Conservation (phyloP, 768 basidiomycete species). For the Podaxis rugospora region DNA sequence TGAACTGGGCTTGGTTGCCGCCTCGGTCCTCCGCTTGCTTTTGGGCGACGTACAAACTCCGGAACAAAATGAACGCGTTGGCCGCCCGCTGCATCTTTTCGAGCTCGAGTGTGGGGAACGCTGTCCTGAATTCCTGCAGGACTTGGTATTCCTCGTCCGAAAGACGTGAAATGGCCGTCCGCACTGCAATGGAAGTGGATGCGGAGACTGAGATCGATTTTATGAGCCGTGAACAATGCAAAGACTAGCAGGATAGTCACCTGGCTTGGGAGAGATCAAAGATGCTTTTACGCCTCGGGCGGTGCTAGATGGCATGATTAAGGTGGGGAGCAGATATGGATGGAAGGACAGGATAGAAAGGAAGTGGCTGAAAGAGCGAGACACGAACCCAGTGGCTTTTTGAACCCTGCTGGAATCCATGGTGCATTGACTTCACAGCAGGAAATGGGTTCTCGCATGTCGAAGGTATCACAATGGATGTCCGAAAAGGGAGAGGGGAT, state of each 20-base stretch:
- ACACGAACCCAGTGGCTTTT: neutral
- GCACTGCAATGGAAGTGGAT: neutral
- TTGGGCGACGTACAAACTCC: slow-evolving; percentile 23
- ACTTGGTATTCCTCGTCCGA: neutral
- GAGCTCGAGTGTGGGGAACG: neutral
- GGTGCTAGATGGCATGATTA: neutral
- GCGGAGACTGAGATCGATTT: neutral
- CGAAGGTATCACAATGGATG: neutral
- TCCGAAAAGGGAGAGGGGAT: neutral
- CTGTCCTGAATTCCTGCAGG: neutral
- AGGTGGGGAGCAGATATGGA: neutral
- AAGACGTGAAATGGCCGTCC: neutral
- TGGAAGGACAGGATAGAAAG: neutral
- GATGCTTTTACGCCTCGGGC: neutral
- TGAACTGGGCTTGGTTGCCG: slow-evolving; percentile 29
- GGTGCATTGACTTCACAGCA: neutral
- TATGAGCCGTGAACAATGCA: neutral
- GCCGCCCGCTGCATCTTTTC: neutral
- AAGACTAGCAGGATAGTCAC: neutral
- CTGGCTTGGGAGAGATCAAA: neutral
- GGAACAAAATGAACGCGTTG: slow-evolving; percentile 31
- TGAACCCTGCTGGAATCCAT: slow-evolving; percentile 2
- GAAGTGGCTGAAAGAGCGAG: neutral
- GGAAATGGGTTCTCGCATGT: neutral
- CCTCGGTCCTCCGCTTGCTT: slow-evolving; percentile 13